Percentiles rank a stretch among this genome's conserved stretches.
phyloP scores from a whole-genome alignment of 192 early-diverging fungal species.

The Backusella sp. region DNA sequence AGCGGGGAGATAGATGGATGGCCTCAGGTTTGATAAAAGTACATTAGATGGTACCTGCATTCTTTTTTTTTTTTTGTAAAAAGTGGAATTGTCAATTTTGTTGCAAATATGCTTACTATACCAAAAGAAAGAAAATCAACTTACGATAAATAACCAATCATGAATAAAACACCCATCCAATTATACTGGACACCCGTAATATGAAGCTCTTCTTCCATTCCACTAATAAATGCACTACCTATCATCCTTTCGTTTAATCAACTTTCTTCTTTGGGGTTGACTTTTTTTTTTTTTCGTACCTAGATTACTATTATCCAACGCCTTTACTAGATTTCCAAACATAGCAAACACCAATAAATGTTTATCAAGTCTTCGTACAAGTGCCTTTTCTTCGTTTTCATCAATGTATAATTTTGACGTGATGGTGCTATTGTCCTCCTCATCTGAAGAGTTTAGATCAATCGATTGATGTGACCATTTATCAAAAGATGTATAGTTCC shows the following conservation, averaged over 20 bases:
- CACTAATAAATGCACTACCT: constrained; percentile 42
- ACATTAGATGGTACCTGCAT: constrained; percentile 42
- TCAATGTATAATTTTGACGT: background rate
- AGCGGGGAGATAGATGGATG: constrained; percentile 33
- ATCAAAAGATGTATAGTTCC: background rate
- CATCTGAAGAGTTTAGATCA: background rate
- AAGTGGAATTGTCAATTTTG: background rate
- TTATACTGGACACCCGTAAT: constrained; percentile 35
- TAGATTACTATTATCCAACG: constrained; percentile 36
- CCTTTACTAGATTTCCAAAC: constrained; percentile 39
- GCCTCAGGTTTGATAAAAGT: constrained; percentile 28
- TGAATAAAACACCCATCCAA: constrained; percentile 40
- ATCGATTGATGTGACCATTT: background rate
- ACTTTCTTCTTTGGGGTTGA: background rate
- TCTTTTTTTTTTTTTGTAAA: constrained; percentile 17
- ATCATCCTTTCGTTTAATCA: background rate
- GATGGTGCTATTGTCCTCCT: background rate
- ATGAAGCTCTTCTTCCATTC: constrained; percentile 41
- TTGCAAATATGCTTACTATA: background rate
- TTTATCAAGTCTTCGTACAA: constrained; percentile 32
- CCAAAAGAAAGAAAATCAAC: background rate
- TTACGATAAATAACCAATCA: constrained; percentile 35
- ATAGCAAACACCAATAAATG: constrained; percentile 37
- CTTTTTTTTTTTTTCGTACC: constrained; percentile 9
- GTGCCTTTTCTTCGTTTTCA: constrained; percentile 18